Conservation (phyloP, 73 alveolate species). For the Paramecium octaurelia region DNA sequence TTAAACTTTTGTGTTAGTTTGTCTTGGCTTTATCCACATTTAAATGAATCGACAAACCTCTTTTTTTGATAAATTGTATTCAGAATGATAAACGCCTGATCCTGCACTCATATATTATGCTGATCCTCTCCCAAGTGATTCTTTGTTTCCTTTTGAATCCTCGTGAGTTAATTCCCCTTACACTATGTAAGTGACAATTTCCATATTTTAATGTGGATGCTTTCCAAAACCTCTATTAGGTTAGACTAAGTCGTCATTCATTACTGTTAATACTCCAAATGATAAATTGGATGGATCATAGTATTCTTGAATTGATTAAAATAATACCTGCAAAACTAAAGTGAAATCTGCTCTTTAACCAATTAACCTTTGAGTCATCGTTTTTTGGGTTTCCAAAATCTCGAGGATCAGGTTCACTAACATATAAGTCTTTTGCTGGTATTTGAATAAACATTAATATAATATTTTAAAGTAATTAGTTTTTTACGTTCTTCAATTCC, state of each 20-base stretch:
- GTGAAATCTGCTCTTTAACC: neutral
- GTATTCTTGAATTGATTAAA: neutral
- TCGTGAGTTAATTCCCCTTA: neutral
- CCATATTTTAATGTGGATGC: slow-evolving; percentile 56
- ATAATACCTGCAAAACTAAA: neutral
- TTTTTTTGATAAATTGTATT: neutral
- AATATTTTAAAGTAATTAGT: neutral
- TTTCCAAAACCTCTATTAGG: slow-evolving; percentile 65
- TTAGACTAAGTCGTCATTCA: slow-evolving; percentile 66
- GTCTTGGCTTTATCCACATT: neutral
- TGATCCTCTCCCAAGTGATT: slow-evolving; percentile 14
- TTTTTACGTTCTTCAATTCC: neutral
- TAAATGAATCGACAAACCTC: neutral
- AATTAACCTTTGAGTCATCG: neutral
- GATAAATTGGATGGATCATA: neutral
- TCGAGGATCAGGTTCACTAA: neutral
- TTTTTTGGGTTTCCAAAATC: neutral
- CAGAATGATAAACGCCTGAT: neutral
- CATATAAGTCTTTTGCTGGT: neutral
- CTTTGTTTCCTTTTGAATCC: neutral
- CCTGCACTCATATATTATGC: slow-evolving; percentile 20
- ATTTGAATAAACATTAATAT: neutral
- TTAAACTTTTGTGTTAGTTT: neutral
- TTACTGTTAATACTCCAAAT: slow-evolving; percentile 59
- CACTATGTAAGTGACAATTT: neutral